Conservation (phyloP, 73 alveolate genomes). For the Tetrahymena thermophila region DNA sequence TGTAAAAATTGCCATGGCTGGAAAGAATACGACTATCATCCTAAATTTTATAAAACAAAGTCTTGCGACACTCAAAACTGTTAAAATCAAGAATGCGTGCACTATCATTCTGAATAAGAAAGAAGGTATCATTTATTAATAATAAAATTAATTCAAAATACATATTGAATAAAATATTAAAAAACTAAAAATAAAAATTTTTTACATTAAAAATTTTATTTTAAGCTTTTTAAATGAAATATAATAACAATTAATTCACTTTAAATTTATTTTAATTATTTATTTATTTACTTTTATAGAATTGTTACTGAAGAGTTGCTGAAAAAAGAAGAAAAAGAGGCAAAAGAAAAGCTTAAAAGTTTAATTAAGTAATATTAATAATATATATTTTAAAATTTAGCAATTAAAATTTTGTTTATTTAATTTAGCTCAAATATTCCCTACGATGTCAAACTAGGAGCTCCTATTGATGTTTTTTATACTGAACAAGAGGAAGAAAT, state of each 20-base stretch:
- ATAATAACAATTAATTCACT: too few relatives aligned
- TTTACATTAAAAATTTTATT: too few relatives aligned
- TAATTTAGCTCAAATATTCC: background rate
- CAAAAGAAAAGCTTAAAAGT: background rate
- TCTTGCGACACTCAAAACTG: constrained; percentile 24
- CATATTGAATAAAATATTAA: too few relatives aligned
- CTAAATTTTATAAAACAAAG: constrained; percentile 20
- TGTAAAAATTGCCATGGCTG: constrained; percentile 44
- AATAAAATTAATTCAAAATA: background rate
- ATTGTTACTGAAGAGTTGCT: background rate
- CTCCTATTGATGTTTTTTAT: background rate
- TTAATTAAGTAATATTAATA: background rate
- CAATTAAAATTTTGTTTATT: background rate
- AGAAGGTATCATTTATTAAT: background rate
- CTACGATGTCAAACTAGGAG: background rate
- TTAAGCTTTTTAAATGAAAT: too few relatives aligned
- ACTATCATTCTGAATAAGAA: constrained; percentile 20
- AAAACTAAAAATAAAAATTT: too few relatives aligned
- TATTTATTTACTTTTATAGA: background rate
- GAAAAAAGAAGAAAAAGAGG: background rate
- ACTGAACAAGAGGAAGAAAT: background rate
- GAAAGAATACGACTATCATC: constrained; percentile 52
- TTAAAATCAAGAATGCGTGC: constrained; percentile 13
- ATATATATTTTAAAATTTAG: too few relatives aligned
- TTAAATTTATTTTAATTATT: background rate